A percentile compares a stretch with the other conserved stretches of the same genome.
Conservation (phyloP, 2,329 filamentous ascomycete genomes). For the Fusarium oxysporum region DNA sequence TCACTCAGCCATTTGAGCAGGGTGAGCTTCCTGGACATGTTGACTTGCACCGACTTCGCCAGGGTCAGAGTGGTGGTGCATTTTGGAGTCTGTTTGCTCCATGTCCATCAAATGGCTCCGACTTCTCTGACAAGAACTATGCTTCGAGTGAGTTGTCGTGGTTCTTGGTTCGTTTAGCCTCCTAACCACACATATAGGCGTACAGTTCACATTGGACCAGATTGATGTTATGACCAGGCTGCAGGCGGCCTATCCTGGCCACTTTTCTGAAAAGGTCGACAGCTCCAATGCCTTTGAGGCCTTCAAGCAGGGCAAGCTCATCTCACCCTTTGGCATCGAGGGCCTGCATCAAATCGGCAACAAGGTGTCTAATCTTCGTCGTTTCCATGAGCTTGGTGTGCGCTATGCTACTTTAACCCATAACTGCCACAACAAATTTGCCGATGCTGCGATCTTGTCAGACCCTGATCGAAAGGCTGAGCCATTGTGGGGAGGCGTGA, state of each 20-base stretch:
- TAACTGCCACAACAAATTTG: conserved; percentile 92
- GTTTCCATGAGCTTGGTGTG: conserved; percentile 82
- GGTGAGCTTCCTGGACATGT: conserved; percentile 78
- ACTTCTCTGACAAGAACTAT: conserved; percentile 81
- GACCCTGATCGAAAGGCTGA: conserved; percentile 62
- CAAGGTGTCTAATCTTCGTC: conserved; percentile 78
- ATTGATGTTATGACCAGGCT: conserved; percentile 79
- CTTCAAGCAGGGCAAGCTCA: conserved; percentile 72
- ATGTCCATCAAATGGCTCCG: conserved; percentile 77
- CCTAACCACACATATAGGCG: conserved; percentile 55
- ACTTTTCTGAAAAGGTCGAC: conserved; percentile 74
- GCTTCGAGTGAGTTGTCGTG: conserved; percentile 65
- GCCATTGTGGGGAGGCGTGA: conserved; percentile 78
- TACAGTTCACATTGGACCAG: conserved; percentile 77
- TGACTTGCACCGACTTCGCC: conserved; percentile 79
- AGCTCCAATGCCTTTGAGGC: conserved; percentile 70
- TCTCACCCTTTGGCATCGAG: conserved; percentile 85
- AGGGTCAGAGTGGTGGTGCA: conserved; percentile 82
- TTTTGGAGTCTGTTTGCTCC: conserved; percentile 91
- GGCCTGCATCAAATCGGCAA: conserved; percentile 96
- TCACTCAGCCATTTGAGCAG: conserved; percentile 78
- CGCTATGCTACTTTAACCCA: conserved; percentile 91
- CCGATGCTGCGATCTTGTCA: conserved; percentile 81
- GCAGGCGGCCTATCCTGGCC: conserved; percentile 70
- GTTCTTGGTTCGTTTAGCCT: too few species aligned